Percentiles rank a stretch among this genome's conserved stretches.
Evolutionary conservation across 1,284 basidiomycete species (phyloP).

Genomic region (Cutaneotrichosporon dermatis): DNA sequence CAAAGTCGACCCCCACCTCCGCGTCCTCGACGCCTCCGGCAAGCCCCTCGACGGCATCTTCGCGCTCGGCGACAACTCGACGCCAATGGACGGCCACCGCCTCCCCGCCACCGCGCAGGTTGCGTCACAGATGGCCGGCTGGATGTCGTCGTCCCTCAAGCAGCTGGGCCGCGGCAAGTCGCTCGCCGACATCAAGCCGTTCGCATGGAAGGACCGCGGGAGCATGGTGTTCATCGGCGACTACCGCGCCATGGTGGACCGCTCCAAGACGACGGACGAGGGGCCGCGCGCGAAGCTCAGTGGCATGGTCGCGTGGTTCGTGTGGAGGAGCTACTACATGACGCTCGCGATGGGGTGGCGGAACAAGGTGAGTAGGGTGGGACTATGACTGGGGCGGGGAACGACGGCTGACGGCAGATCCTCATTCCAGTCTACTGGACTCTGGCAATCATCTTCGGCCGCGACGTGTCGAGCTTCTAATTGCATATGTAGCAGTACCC

Average conservation of each 20-base stretch:
- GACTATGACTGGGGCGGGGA: background rate
- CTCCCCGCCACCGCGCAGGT: conserved; percentile 84
- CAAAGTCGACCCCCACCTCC: conserved; percentile 60
- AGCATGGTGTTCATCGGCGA: conserved; percentile 76
- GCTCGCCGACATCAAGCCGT: conserved; percentile 50
- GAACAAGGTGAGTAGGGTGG: conserved; percentile 53
- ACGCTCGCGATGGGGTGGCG: conserved; percentile 69
- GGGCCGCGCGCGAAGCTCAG: conserved; percentile 62
- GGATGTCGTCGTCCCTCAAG: conserved; percentile 66
- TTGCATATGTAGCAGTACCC: no score
- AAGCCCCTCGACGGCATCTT: conserved; percentile 67
- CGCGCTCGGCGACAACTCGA: conserved; percentile 75
- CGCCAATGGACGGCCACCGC: conserved; percentile 56
- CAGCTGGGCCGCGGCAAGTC: conserved; percentile 54
- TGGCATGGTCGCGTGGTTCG: conserved; percentile 52
- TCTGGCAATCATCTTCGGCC: conserved; percentile 63
- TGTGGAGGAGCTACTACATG: conserved; percentile 47
- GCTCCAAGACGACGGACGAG: conserved; percentile 56
- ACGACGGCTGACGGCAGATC: conserved; percentile 43
- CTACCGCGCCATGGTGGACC: conserved; percentile 69
- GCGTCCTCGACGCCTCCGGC: conserved; percentile 58
- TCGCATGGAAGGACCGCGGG: conserved; percentile 67
- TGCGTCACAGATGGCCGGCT: conserved; percentile 73
- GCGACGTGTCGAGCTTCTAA: conserved; percentile 72
- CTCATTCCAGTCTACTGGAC: conserved; percentile 62